Base-by-base conservation (phyloP, 2,329 filamentous ascomycete genomes). In the Pseudogymnoascus sp. region DNA sequence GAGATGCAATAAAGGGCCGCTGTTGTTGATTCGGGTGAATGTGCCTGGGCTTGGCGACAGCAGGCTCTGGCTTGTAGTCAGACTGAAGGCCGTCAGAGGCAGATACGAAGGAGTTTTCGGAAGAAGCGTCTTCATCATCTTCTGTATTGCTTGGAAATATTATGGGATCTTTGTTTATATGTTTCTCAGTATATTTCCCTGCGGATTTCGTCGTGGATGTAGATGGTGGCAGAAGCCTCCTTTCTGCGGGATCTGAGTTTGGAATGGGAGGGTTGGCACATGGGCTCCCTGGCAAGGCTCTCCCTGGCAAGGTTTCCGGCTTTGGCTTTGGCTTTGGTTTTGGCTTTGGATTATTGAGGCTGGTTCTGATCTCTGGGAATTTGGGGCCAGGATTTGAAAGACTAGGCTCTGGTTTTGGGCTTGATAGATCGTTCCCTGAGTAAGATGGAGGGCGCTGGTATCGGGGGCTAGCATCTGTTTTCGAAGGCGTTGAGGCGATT, bases 21-120 rank as follows among this genome's bases (percentile, higher is more conserved):
- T 60, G 59, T 22, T 37, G 22, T 16, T 35, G 59, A 40, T 46
- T 37, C n/a, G 59, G 26, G 40, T 46, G 59, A 14, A 31, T 61
- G 6, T 46, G 40, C 16, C 12, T 46, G 16, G 40, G 22, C 14
- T 5, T 61, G 11, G 16, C 16, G n/a, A 11, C 14, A 6, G 28
- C 14, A 24, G 59, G 35, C 19, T 16, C 26, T 31, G 59, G 59
- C 14, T 19, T 38, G n/a, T 56, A 56, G 50, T 56, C 50, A 56
- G 50, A 12, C 50, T 35, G 50, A 35, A 56, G 50, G 41, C 60
- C 64, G 38, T 71, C 68, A 10, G 72, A 72, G 7, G 71, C 72
- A 28, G 72, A 73, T 12, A 72, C 72, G 28, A 73, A 74, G 2
- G 72, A 74, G 61, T 72, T 70, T 28, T 69, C 69, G 4, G 70